These are phyloP conservation scores for Scopulariopsis brevicaulis DNA, from an alignment of 2,329 filamentous ascomycete species.

Conservation along the genomic window DNA sequence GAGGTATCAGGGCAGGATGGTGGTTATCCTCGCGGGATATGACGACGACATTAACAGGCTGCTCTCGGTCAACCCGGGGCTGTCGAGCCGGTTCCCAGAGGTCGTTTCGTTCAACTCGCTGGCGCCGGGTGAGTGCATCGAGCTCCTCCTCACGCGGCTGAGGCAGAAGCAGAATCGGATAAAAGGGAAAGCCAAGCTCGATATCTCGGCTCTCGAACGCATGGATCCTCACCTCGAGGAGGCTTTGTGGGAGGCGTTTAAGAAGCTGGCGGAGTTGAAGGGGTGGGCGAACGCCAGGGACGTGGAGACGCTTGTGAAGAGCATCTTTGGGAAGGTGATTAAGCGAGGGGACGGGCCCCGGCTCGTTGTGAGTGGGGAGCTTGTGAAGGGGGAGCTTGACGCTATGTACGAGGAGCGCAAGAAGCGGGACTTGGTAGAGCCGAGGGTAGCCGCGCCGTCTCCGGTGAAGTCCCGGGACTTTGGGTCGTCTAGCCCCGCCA, in stretches of 20 bases:
- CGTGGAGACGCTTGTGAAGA: slow-evolving; percentile 39
- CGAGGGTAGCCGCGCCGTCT: background rate
- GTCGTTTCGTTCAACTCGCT: slow-evolving; percentile 43
- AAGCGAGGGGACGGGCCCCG: slow-evolving; percentile 13
- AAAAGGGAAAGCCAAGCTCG: slow-evolving; percentile 26
- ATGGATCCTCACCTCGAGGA: slow-evolving; percentile 6
- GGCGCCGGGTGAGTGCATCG: slow-evolving; percentile 41
- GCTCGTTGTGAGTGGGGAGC: slow-evolving; percentile 12
- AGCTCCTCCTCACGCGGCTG: slow-evolving; percentile 38
- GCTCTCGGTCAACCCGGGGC: slow-evolving; percentile 47
- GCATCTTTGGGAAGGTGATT: slow-evolving; percentile 30
- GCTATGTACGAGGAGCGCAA: slow-evolving; percentile 12
- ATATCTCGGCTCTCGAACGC: slow-evolving; percentile 14
- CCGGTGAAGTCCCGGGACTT: slow-evolving; percentile 5
- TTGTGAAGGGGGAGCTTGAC: slow-evolving; percentile 9
- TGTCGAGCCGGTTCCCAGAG: slow-evolving; percentile 55
- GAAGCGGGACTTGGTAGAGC: slow-evolving; percentile 2
- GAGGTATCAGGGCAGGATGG: slow-evolving; percentile 44
- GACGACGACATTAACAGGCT: slow-evolving; percentile 53
- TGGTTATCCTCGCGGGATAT: slow-evolving; percentile 62
- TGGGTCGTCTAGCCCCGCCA: background rate
- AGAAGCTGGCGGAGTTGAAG: slow-evolving; percentile 7
- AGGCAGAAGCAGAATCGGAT: slow-evolving; percentile 51
- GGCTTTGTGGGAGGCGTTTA: slow-evolving; percentile 19
- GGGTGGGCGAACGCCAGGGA: slow-evolving; percentile 56